Evolutionary conservation across 2,329 filamentous ascomycete genomes (phyloP).

Genomic region (Raffaelea albimanens): DNA sequence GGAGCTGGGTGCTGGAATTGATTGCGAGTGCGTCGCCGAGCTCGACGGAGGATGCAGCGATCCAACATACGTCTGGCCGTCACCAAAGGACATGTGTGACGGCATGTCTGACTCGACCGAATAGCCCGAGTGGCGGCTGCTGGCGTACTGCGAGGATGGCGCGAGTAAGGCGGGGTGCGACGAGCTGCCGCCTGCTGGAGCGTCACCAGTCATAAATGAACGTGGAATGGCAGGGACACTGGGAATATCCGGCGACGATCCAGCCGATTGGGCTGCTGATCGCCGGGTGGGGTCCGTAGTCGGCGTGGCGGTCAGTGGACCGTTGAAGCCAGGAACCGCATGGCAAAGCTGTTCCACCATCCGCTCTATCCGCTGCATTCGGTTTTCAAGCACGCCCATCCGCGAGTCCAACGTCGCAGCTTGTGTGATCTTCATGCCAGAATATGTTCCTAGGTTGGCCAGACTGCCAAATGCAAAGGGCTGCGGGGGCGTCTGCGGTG

Average conservation of each 20-base stretch:
- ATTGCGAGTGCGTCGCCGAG: conserved; percentile 18
- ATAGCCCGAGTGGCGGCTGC: conserved; percentile 30
- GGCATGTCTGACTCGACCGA: conserved; percentile 16
- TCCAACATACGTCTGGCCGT: conserved; percentile 34
- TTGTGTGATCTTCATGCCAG: conserved; percentile 47
- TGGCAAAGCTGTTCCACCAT: conserved; percentile 41
- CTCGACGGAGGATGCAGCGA: conserved; percentile 28
- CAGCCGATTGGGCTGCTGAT: conserved; percentile 12
- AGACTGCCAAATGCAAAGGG: conserved; percentile 47
- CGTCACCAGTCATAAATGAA: too few species aligned
- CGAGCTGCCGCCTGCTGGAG: background rate
- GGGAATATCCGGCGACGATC: background rate
- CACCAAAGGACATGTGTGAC: conserved; percentile 34
- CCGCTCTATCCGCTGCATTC: conserved; percentile 43
- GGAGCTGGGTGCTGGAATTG: conserved; percentile 5
- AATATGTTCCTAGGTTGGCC: conserved; percentile 2
- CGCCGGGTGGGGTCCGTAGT: too few species aligned
- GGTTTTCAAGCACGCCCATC: conserved; percentile 39
- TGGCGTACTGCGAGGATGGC: conserved; percentile 20
- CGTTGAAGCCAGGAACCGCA: conserved; percentile 29
- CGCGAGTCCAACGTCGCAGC: conserved; percentile 44
- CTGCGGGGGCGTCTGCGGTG: background rate
- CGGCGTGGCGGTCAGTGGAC: conserved; percentile 19
- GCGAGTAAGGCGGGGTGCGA: background rate
- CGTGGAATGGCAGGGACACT: too few species aligned